These are phyloP conservation scores for Saturnispora zaruensis DNA, from an alignment of 805 yeast genomes.

Conservation along the genomic window DNA sequence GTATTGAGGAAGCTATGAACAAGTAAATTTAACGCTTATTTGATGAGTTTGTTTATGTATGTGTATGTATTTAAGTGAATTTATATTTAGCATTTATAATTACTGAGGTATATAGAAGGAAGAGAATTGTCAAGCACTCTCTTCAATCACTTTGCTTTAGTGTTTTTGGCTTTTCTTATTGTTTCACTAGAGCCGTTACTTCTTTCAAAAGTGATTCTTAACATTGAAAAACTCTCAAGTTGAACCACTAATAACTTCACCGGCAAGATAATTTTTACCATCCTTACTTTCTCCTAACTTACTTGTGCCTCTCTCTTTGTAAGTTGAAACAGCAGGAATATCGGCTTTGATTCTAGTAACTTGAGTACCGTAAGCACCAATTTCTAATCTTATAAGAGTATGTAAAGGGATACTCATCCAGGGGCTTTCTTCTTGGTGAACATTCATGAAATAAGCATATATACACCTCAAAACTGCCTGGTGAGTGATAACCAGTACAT, in stretches of 20 bases:
- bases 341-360: constrained; percentile 90
- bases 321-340: constrained; percentile 96
- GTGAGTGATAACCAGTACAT: constrained; percentile 90
- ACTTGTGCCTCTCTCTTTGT: constrained; percentile 86
- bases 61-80: not conserved
- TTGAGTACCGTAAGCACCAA: constrained; percentile 84
- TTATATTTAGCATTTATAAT: not conserved
- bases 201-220: not conserved
- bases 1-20: too few relatives aligned
- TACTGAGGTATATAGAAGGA: not conserved
- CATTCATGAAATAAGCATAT: constrained; percentile 97
- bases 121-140: not conserved
- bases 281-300: constrained; percentile 45
- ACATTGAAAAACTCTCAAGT: constrained; percentile 6
- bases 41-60: not conserved
- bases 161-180: too few relatives aligned
- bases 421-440: constrained; percentile 94
- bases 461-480: constrained; percentile 96
- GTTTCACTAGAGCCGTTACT: not conserved
- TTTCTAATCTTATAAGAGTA: constrained; percentile 87
- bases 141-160: not conserved
- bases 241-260: constrained; percentile 38
- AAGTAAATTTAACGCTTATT: too few relatives aligned
- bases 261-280: constrained; percentile 34
- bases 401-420: constrained; percentile 99